Conservation (phyloP, 352 stramenopile species). For the Phytophthora macrochlamydospora region DNA sequence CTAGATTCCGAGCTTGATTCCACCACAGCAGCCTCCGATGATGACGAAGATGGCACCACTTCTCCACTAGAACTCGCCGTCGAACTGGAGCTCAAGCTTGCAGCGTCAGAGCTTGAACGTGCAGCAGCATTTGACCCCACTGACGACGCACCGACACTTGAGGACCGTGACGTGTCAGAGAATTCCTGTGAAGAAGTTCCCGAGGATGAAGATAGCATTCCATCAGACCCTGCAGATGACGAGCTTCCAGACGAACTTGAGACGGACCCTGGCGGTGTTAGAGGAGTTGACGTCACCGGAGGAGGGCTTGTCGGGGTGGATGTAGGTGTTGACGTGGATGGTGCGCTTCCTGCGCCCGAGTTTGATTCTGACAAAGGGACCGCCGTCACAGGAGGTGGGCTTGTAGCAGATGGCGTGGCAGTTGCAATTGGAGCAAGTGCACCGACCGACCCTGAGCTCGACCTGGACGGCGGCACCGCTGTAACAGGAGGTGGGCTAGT, state of each 20-base stretch:
- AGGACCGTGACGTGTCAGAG: background rate
- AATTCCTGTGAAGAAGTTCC: conserved; percentile 3
- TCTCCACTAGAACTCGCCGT: too few species aligned
- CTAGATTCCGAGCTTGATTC: conserved; percentile 23
- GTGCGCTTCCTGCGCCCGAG: conserved; percentile 9
- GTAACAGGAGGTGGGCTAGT: conserved; percentile 21
- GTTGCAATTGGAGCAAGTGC: conserved; percentile 6
- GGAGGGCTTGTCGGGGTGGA: conserved; percentile 17
- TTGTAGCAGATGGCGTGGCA: conserved; percentile 18
- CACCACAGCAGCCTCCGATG: conserved; percentile 12
- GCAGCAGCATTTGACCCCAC: background rate
- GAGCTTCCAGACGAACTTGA: too few species aligned
- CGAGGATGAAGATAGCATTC: background rate
- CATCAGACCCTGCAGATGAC: conserved; percentile 7
- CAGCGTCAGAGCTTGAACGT: conserved; percentile 1
- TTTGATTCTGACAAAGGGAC: conserved; percentile 16
- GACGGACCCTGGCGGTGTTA: background rate
- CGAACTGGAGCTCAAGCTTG: too few species aligned
- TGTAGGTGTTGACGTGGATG: conserved; percentile 10
- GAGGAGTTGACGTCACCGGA: conserved; percentile 16
- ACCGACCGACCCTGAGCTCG: conserved; percentile 12
- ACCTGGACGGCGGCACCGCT: conserved; percentile 9
- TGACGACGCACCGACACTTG: background rate
- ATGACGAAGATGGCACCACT: conserved; percentile 4
- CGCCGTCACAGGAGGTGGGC: conserved; percentile 21